Evolutionary conservation across 768 basidiomycete species (phyloP), one percentile per base, ranked within the genome.

Genomic region (Suillus discolor): DNA sequence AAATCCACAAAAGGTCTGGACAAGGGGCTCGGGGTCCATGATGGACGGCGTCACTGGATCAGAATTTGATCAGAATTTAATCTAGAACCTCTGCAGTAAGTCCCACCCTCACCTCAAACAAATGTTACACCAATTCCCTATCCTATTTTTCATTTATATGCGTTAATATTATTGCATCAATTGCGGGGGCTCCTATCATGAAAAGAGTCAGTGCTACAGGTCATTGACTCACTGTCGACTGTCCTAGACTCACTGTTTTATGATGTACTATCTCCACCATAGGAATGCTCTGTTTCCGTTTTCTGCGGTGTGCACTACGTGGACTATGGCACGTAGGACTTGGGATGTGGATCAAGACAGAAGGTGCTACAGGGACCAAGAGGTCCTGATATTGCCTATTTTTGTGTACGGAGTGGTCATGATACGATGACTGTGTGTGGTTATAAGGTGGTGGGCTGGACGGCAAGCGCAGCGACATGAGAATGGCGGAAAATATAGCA

Each of bases 361-460:
- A 4, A 8, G 51, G 53, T 6, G 59, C 38, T 45, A 68, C 34
- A 34, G 60, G 64, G 36, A 68, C 42, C 44, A 65, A 13, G 20
- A 64, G 36, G 16, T 66, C 51, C 38, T 65, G 16, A 25, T 34
- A 42, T 18, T 7, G 15, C 15, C n/a, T 3, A n/a, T 63, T 41
- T 18, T 15, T 6, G 18, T 15, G 57, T 45, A 6, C 36, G 16
- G 31, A 18, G 15, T 36, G 18, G 39, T 63, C 28, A 18, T 45
- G 23, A 23, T 36, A 23, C 20, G 16, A 39, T 53, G 45, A 31
- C 13, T 23, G 34, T 42, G 23, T 49, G 53, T 65, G 57, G 45
- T 65, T 51, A 53, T 62, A 66, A 31, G 66, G 64, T 5, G 64
- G 63, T 9, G 25, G 34, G 8, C 39, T n/a, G 16, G 63, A 63